A percentile compares a stretch with the other conserved stretches of the same genome.
Conservation (phyloP, 2,329 filamentous ascomycete species). For the Ophiostoma ulmi region DNA sequence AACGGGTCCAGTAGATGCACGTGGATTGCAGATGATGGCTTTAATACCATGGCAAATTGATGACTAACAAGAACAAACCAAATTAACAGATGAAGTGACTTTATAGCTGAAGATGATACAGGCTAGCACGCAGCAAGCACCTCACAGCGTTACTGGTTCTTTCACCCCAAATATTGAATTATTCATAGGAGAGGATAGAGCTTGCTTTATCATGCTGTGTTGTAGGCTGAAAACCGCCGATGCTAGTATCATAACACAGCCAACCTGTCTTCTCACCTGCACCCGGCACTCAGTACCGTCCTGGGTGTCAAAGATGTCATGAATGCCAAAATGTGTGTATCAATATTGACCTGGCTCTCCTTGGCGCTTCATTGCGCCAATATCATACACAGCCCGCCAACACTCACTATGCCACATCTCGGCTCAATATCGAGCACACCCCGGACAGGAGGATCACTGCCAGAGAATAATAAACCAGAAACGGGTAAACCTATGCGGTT, state of each 20-base stretch:
- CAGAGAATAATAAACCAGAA: background rate
- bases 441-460: background rate
- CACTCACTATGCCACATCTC: background rate
- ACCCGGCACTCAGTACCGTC: background rate
- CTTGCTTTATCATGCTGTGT: background rate
- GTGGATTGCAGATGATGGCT: too few relatives aligned
- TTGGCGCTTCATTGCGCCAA: background rate
- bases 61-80: background rate
- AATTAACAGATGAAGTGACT: background rate
- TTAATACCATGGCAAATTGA: too few relatives aligned
- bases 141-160: background rate
- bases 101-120: background rate
- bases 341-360: constrained; percentile 10
- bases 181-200: background rate
- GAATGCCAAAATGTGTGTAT: background rate
- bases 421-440: background rate
- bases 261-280: background rate
- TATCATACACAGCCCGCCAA: constrained; percentile 12
- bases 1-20: background rate
- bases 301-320: background rate
- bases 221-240: background rate
- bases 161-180: background rate
- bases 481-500: background rate
- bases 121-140: background rate
- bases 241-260: background rate